Evolutionary conservation across 2,329 filamentous ascomycete genomes (phyloP).

Genomic region (Arachnomyces sp.): DNA sequence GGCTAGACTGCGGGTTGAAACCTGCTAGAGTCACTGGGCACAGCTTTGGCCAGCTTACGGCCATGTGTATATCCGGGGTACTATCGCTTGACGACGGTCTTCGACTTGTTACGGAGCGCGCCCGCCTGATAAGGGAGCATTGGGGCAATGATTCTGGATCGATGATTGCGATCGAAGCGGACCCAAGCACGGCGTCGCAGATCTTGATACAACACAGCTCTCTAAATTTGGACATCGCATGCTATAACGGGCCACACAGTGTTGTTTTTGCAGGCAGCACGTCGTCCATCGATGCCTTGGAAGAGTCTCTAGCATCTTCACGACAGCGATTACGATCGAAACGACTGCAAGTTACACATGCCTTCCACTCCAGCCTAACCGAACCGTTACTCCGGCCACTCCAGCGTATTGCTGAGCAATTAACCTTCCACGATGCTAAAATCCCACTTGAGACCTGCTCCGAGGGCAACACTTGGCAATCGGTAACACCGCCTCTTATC

Average conservation of each 20-base stretch:
- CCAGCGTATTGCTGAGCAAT: constrained; percentile 9
- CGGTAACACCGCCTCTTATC: constrained; percentile 17
- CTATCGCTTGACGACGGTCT: constrained; percentile 24
- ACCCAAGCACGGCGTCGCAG: constrained; percentile 17
- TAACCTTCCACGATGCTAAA: constrained; percentile 14
- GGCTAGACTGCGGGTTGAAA: constrained; percentile 31
- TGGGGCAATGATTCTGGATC: constrained; percentile 26
- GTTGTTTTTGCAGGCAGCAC: too few relatives aligned
- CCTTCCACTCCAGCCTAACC: constrained; percentile 33
- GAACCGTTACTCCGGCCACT: constrained; percentile 16
- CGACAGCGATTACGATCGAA: constrained; percentile 12
- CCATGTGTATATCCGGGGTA: constrained; percentile 24
- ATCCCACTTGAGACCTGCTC: constrained; percentile 18
- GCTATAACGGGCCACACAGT: too few relatives aligned
- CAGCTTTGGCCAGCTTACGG: constrained; percentile 31
- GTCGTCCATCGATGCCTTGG: too few relatives aligned
- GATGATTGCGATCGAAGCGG: constrained; percentile 29
- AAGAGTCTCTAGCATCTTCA: too few relatives aligned
- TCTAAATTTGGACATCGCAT: constrained; percentile 19
- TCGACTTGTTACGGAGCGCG: constrained; percentile 23
- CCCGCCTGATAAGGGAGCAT: constrained; percentile 20
- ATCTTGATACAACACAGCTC: too few relatives aligned
- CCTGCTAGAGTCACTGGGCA: constrained; percentile 28
- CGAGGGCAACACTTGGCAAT: constrained; percentile 1
- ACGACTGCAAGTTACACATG: constrained; percentile 28